Conservation (phyloP, 768 basidiomycete species). For the Lactifluus piperatus region DNA sequence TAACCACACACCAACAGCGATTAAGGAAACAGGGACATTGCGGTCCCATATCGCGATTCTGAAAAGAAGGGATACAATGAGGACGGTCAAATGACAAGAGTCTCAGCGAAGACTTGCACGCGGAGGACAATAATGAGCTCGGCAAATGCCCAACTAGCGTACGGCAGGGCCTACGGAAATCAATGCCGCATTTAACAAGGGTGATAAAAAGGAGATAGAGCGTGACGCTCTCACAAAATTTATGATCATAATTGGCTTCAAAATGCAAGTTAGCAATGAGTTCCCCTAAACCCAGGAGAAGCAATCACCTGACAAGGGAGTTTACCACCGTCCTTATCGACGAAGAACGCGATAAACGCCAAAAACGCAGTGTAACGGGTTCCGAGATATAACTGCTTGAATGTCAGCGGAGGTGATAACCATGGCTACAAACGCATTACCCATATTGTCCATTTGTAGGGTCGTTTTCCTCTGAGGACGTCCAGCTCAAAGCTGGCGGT, state of each 20-base stretch:
- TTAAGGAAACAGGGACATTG: neutral
- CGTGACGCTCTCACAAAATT: neutral
- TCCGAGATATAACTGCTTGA: constrained; percentile 6
- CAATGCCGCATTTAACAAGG: neutral
- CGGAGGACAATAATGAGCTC: neutral
- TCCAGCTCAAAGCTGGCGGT: neutral
- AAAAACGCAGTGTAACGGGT: neutral
- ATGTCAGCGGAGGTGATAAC: neutral
- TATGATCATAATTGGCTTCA: neutral
- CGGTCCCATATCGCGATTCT: constrained; percentile 4
- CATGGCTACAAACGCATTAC: neutral
- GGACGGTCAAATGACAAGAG: neutral
- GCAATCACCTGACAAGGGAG: neutral
- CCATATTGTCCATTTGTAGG: constrained; percentile 6
- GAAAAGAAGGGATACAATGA: neutral
- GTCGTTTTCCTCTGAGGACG: constrained; percentile 4
- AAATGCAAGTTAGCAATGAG: neutral
- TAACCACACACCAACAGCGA: neutral
- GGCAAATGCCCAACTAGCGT: neutral
- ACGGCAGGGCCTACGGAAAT: neutral
- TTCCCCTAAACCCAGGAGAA: neutral
- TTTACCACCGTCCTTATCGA: neutral
- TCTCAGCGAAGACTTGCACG: neutral
- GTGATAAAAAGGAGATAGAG: neutral
- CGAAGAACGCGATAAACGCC: neutral